phyloP scores from a whole-genome alignment of 139 green algal species.

The Ettlia oleoabundans region DNA sequence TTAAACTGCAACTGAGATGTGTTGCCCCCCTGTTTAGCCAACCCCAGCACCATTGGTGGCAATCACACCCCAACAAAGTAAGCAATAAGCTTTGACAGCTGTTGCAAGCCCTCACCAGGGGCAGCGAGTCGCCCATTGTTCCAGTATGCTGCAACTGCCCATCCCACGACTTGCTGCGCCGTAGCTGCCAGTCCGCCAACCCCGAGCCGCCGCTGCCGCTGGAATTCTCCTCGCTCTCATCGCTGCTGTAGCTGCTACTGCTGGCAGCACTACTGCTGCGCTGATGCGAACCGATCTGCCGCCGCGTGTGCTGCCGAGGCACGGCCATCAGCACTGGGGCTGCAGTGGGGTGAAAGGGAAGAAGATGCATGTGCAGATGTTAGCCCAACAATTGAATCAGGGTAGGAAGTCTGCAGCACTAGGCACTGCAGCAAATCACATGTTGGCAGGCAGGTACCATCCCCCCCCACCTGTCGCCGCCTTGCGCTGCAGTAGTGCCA shows the following conservation, averaged over 20 bases:
- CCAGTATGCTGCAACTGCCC: slow-evolving; percentile 8
- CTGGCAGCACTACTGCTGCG: no score
- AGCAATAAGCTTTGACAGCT: neutral
- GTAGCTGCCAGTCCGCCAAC: slow-evolving; percentile 31
- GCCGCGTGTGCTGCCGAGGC: neutral
- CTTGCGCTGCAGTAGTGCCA: neutral
- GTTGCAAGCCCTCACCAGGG: neutral
- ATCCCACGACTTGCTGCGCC: slow-evolving; percentile 43
- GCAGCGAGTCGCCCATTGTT: neutral
- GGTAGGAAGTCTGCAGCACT: no score
- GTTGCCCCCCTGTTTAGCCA: neutral
- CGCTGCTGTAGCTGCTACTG: neutral
- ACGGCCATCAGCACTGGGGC: neutral
- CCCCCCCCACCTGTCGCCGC: no score
- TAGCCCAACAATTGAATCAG: no score
- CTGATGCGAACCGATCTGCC: no score
- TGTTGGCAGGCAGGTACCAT: no score
- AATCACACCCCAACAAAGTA: neutral
- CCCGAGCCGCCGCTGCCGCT: neutral
- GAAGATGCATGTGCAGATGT: no score
- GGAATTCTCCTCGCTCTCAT: no score
- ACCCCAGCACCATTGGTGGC: neutral
- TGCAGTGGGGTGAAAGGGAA: no score
- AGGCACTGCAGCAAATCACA: no score
- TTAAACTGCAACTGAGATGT: neutral